Base-by-base conservation (phyloP, 1,284 basidiomycete species). In the Trichosporon faecale region DNA sequence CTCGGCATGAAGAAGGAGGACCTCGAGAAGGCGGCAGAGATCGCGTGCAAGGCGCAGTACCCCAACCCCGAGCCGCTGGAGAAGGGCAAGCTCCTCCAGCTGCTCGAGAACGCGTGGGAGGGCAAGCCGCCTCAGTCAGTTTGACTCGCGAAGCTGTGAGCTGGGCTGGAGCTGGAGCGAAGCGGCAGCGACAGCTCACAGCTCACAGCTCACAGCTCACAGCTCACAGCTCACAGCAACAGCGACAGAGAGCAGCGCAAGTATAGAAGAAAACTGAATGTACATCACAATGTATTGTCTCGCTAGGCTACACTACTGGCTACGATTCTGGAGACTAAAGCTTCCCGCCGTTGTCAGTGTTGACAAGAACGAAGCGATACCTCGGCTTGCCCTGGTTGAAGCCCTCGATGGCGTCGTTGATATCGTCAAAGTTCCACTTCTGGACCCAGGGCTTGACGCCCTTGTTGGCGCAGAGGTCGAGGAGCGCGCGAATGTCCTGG, bases 1-100 rank as follows among this genome's bases (percentile, higher is more conserved):
- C 76, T 86, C 6, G 86, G 85, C 8, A 84, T 86, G 81, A 84
- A 83, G 70, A 80, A 85, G 68, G 82, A 84, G 70, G 85, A 86
- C 68, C 75, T 86, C n/a, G 82, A 83, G 65, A 79, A 77, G 70
- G 85, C 84, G 5, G 85, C 83, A 0, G 85, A 86, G 66, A 79
- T 85, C 21, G 85, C 85, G 16, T 77, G 81, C 29, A 80, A 77
- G 70, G 84, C 80, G 16, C 83, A 84, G 64, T 86, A 86, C 77
- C 84, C 84, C 23, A 86, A 86, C 72, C 85, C 85, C 0, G 83
- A 82, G 7, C 83, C 83, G 4, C 75, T 86, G 63, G 84, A 85
- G 64, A 80, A 80, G 65, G 80, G 79, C 35, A 80, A 79, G 71
- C 76, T 85, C 18, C 74, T 81, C 40, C 57, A 70, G 31, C 72